Evolutionary conservation across 805 yeast species (phyloP), one percentile per base, ranked within the genome.

Genomic region (Ogataea corticis): DNA sequence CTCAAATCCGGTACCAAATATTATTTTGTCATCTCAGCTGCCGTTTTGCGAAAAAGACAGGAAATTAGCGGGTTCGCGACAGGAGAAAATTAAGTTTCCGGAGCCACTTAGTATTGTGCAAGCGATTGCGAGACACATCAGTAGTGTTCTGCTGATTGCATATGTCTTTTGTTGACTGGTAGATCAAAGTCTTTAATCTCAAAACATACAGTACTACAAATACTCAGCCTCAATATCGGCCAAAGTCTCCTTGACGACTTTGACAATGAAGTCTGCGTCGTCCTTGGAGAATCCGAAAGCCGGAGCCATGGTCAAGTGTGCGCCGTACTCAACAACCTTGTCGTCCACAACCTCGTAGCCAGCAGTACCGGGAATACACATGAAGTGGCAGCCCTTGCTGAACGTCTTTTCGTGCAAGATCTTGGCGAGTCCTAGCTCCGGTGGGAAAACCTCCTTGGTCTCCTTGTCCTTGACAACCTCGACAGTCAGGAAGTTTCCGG

Each of bases 401-500:
- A 50, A 50, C 6, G 54, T 47, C 28, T 50, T 50, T 14, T 44
- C 18, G 14, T 38, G 38, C 29, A 47, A 27, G 11, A 50, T 38
- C 17, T 29, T 17, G 25, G 48, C 27, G 41, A 50, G 44, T 3
- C 60, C 63, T 12, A 65, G 48, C 13, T 57, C 57, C 13, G 55
- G 48, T 17, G 65, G 67, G 54, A 74, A 75, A 25, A 71, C 67
- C 50, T 74, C 76, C 51, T 73, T 76, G 11, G 79, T 69, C 13
- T 40, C 58, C 43, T 62, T 66, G 58, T 75, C 65, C 54, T 73
- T 68, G 41, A 76, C 79, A 28, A 76, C 59, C 56, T 77, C 82
- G 41, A 76, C 55, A 3, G 74, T 69, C 76, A 79, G 69, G 65
- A 77, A 76, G 7, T 76, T 76, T 45, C 81, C 82, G 47, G 68